phyloP scores from a whole-genome alignment of 179 eudicot genomes.

The Carnegiea gigantea region DNA sequence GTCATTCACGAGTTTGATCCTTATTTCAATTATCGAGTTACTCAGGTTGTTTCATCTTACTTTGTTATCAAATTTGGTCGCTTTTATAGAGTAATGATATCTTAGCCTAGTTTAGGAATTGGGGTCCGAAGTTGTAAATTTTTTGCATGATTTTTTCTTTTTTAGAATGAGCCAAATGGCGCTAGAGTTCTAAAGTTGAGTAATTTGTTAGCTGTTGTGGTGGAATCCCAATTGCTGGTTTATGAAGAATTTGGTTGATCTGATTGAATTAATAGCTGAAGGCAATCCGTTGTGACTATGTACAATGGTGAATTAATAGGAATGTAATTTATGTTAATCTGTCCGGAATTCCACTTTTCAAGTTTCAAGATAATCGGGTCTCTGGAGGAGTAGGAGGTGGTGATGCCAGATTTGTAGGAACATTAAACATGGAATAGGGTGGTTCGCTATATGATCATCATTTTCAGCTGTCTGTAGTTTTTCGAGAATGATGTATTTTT shows the following conservation, averaged over 20 bases:
- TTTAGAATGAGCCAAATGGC: not conserved
- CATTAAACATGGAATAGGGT: not conserved
- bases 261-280: not conserved
- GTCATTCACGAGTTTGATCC: conserved; percentile 99
- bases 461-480: not conserved
- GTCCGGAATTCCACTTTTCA: not conserved
- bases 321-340: too few species aligned
- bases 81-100: too few species aligned
- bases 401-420: not conserved
- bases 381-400: too few species aligned
- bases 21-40: conserved; percentile 93
- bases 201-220: not conserved
- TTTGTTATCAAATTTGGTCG: not conserved
- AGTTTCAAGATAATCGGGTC: too few species aligned
- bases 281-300: not conserved
- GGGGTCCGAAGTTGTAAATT: not conserved
- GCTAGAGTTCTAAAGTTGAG: not conserved
- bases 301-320: not conserved
- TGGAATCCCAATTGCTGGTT: too few species aligned
- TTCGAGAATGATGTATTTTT: not conserved
- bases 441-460: not conserved
- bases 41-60: conserved; percentile 60
- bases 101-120: not conserved
- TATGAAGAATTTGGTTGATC: not conserved
- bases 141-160: not conserved